Conservation (phyloP, 345 rosid genomes). For the Erysimum cheiranthoides region DNA sequence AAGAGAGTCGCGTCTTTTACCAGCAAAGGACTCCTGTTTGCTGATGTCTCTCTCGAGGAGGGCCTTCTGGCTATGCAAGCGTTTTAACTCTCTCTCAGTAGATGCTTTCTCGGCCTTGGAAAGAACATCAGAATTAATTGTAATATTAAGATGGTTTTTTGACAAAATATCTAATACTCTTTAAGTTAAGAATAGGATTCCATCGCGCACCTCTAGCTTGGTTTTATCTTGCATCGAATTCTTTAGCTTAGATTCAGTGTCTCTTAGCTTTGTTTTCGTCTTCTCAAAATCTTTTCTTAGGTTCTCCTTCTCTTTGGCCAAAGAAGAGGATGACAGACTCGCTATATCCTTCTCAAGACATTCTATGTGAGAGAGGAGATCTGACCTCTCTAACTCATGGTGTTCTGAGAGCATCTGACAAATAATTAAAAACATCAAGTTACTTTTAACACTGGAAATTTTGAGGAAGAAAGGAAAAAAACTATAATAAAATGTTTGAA, state of each 20-base stretch:
- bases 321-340: slow-evolving; percentile 59
- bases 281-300: slow-evolving; percentile 89
- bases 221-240: slow-evolving; percentile 92
- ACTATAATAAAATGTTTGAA: background rate
- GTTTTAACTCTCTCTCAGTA: slow-evolving; percentile 81
- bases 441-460: slow-evolving; percentile 6
- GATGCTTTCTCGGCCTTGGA: slow-evolving; percentile 82
- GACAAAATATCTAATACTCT: slow-evolving; percentile 10
- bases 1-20: slow-evolving; percentile 72
- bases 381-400: slow-evolving; percentile 60
- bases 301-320: slow-evolving; percentile 80
- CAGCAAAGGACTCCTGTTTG: slow-evolving; percentile 83
- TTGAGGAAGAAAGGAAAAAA: slow-evolving; percentile 14
- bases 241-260: slow-evolving; percentile 82
- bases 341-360: slow-evolving; percentile 75
- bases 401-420: slow-evolving; percentile 64
- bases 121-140: slow-evolving; percentile 20
- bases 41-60: slow-evolving; percentile 86
- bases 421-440: slow-evolving; percentile 30
- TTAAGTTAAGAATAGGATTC: slow-evolving; percentile 10
- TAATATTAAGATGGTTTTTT: slow-evolving; percentile 5
- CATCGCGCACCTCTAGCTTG: slow-evolving; percentile 75
- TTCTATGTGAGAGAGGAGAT: slow-evolving; percentile 62
- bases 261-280: slow-evolving; percentile 76
- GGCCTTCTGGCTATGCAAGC: slow-evolving; percentile 71